These are phyloP conservation scores for Stenogyne calaminthoides DNA, from an alignment of 305 asterid genomes.

Conservation along the genomic window DNA sequence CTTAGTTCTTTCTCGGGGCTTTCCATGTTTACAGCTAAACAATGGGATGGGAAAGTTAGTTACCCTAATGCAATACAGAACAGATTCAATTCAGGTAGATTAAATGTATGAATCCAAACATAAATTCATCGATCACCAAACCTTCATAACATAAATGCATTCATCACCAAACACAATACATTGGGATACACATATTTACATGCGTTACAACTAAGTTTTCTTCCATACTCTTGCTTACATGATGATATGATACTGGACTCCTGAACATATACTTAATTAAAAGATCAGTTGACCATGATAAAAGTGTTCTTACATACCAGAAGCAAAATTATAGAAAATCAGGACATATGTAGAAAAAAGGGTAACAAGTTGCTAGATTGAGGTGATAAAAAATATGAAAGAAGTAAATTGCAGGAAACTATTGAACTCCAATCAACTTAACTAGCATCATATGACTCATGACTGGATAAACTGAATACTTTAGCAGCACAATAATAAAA, in stretches of 20 bases:
- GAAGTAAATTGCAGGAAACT: background rate
- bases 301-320: background rate
- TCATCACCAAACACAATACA: background rate
- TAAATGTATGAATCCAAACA: background rate
- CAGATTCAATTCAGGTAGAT: background rate
- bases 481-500: too few species aligned
- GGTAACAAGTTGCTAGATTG: background rate
- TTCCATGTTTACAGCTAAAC: too few species aligned
- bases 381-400: background rate
- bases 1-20: too few species aligned
- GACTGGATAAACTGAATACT: background rate
- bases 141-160: background rate
- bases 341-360: background rate
- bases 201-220: background rate
- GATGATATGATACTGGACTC: background rate
- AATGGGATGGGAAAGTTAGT: too few species aligned
- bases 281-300: background rate
- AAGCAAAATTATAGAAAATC: too few species aligned
- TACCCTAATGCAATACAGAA: too few species aligned
- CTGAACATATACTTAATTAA: background rate
- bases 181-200: background rate
- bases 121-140: background rate
- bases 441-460: background rate
- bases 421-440: background rate
- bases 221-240: background rate